Conservation (phyloP, 208 protist species). For the Pavlovales sp. region DNA sequence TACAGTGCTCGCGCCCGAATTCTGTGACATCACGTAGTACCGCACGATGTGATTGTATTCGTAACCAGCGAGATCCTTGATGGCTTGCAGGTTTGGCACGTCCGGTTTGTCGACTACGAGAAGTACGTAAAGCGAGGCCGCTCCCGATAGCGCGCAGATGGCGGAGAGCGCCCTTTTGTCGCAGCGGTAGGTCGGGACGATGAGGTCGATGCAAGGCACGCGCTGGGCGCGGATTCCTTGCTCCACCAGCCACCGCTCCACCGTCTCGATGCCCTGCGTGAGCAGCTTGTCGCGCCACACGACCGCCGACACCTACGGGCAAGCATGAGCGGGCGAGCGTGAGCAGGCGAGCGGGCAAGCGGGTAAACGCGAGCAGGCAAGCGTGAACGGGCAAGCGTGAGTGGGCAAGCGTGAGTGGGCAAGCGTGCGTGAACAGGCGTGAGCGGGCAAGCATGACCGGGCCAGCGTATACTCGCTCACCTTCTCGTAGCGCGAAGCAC, state of each 20-base stretch:
- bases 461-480: too few relatives aligned
- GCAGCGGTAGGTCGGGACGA: conserved; percentile 42
- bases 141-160: background rate
- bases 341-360: too few relatives aligned
- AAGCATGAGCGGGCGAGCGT: too few relatives aligned
- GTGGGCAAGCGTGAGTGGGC: too few relatives aligned
- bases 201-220: conserved; percentile 30
- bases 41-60: background rate
- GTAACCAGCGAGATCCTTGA: conserved; percentile 20
- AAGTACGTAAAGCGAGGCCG: background rate
- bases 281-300: conserved; percentile 22
- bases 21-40: conserved; percentile 6
- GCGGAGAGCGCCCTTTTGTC: background rate
- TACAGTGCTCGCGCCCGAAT: conserved; percentile 22
- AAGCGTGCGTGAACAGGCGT: too few relatives aligned
- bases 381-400: too few relatives aligned
- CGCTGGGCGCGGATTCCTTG: background rate
- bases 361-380: too few relatives aligned
- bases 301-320: too few relatives aligned
- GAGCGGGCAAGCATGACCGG: too few relatives aligned
- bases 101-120: conserved; percentile 38
- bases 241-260: background rate
- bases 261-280: background rate
- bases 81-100: background rate
- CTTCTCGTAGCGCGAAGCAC: conserved; percentile 22